A percentile compares a stretch with the other conserved stretches of the same genome.
These are phyloP conservation scores for Hyphopichia pseudoburtonii DNA, from an alignment of 1,139 yeast species.

Conservation along the genomic window DNA sequence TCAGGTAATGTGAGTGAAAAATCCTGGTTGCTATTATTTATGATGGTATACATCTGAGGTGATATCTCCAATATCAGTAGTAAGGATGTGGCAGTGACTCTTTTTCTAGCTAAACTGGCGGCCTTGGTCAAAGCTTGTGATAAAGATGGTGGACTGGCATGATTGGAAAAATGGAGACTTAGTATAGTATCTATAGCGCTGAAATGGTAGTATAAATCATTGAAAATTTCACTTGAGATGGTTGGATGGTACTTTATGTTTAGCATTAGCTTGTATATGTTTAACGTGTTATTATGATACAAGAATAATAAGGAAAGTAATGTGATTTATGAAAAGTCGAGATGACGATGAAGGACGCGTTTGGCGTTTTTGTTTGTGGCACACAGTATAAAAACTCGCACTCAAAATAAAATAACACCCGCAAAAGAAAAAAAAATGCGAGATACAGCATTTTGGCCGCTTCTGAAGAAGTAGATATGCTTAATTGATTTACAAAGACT, in stretches of 20 bases:
- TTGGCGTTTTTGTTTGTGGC: no score
- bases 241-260: slow-evolving; percentile 1
- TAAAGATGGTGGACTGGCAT: slow-evolving; percentile 23
- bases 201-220: slow-evolving; percentile 7
- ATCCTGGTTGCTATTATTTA: slow-evolving; percentile 8
- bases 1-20: slow-evolving; percentile 6
- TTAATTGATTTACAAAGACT: no score
- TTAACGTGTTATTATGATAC: no score
- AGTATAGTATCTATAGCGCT: slow-evolving; percentile 26
- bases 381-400: no score
- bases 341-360: no score
- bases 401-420: no score
- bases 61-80: slow-evolving; percentile 16
- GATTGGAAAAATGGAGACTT: slow-evolving; percentile 26
- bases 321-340: no score
- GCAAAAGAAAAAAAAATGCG: no score
- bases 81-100: slow-evolving; percentile 17
- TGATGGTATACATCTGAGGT: slow-evolving; percentile 16
- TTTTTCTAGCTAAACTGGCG: slow-evolving; percentile 15
- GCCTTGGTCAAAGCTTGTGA: slow-evolving; percentile 20
- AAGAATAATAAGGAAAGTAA: no score
- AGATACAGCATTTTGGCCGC: no score
- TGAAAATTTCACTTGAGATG: background rate
- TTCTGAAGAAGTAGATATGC: no score
- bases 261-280: no score